These are phyloP conservation scores for Aegilops longissima DNA, from an alignment of 176 grass and related monocot species.

Conservation along the genomic window DNA sequence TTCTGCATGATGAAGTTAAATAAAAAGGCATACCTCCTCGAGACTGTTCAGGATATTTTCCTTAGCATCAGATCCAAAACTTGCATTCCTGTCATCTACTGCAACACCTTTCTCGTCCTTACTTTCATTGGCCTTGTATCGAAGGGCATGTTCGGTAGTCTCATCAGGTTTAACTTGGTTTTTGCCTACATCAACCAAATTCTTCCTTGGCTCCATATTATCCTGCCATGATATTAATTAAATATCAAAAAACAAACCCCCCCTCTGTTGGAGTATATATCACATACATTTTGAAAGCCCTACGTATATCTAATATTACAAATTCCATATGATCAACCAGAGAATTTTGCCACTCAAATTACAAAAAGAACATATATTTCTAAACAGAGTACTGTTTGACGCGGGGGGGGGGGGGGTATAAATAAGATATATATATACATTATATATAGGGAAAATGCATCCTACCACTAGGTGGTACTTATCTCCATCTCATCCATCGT, in stretches of 20 bases:
- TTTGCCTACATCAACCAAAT: conserved; percentile 31
- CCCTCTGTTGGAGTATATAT: neutral
- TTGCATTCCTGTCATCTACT: conserved; percentile 33
- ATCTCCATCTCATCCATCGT: too few relatives aligned
- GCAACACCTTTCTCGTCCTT: conserved; percentile 12
- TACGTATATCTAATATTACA: neutral
- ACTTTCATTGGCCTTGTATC: conserved; percentile 15
- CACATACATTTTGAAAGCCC: neutral
- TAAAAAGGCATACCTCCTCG: conserved; percentile 50
- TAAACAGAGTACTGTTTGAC: neutral
- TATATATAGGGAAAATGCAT: too few relatives aligned
- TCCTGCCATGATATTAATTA: conserved; percentile 24
- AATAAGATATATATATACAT: neutral
- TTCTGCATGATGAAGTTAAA: conserved; percentile 20
- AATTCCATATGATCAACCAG: neutral
- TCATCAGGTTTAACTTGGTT: conserved; percentile 41
- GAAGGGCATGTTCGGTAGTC: conserved; percentile 15
- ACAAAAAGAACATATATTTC: neutral
- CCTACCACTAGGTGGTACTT: too few relatives aligned
- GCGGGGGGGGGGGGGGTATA: neutral
- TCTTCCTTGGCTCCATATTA: conserved; percentile 16
- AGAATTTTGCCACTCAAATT: neutral
- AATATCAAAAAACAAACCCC: neutral
- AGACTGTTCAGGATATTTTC: conserved; percentile 9
- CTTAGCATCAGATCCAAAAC: conserved; percentile 24